A percentile compares a stretch with the other conserved stretches of the same genome.
These are phyloP conservation scores for Colletotrichum ledebouriae DNA, from an alignment of 2,329 filamentous ascomycete species.

Conservation along the genomic window DNA sequence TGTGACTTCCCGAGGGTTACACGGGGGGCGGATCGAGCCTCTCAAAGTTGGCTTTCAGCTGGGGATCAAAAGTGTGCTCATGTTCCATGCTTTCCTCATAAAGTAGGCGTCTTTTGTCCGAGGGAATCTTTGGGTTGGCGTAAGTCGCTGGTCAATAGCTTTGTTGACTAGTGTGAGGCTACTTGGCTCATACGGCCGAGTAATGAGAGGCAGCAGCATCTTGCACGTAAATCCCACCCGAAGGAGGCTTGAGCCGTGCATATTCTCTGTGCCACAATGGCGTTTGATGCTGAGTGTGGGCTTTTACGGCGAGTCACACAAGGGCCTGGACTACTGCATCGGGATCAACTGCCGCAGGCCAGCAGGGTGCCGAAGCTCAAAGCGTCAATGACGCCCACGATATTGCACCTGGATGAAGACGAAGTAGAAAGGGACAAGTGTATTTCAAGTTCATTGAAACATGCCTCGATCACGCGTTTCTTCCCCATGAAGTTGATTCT, in stretches of 20 bases:
- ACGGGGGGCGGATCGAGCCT: background rate
- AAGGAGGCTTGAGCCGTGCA: slow-evolving; percentile 18
- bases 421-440: too few species aligned
- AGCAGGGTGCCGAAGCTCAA: background rate
- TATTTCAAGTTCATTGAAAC: too few species aligned
- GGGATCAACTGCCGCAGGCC: slow-evolving; percentile 9
- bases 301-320: slow-evolving; percentile 5
- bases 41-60: background rate
- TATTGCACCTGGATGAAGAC: too few species aligned
- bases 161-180: background rate
- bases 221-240: background rate
- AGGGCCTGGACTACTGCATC: slow-evolving; percentile 10
- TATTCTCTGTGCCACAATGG: slow-evolving; percentile 14
- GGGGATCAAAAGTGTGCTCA: background rate
- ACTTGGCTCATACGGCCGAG: slow-evolving; percentile 12
- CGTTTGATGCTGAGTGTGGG: slow-evolving; percentile 19
- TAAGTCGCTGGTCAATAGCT: slow-evolving; percentile 1
- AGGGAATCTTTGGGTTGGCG: background rate
- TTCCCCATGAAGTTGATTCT: too few species aligned
- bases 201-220: background rate
- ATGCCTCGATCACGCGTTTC: too few species aligned
- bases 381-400: too few species aligned
- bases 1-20: slow-evolving; percentile 25
- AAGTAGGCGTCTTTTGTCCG: background rate
- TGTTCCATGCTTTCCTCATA: background rate